Evolutionary conservation across 176 grass and related monocot genomes (phyloP).

Genomic region (Puccinellia tenuiflora): DNA sequence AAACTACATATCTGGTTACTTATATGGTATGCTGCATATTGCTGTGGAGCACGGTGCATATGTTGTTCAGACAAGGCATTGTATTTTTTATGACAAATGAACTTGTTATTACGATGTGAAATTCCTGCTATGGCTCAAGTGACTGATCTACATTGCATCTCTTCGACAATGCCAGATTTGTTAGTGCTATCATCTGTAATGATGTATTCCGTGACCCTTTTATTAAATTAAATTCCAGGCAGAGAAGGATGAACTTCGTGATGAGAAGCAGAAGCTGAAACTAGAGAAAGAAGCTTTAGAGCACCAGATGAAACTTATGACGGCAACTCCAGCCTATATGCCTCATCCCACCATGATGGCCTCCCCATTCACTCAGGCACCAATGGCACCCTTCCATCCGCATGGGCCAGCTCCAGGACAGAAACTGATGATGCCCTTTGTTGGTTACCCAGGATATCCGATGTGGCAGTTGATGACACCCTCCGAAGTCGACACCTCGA

Average conservation of each 20-base stretch:
- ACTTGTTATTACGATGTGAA: neutral
- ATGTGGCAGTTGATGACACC: constrained; percentile 86
- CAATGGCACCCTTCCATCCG: constrained; percentile 42
- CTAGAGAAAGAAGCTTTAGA: constrained; percentile 59
- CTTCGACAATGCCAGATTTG: neutral
- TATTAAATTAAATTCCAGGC: constrained; percentile 28
- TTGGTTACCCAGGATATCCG: constrained; percentile 48
- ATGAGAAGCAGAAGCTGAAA: constrained; percentile 72
- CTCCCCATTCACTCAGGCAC: constrained; percentile 40
- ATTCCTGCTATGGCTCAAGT: neutral
- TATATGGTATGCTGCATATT: neutral
- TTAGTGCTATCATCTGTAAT: neutral
- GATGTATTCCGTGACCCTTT: neutral
- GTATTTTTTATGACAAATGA: neutral
- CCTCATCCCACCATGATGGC: constrained; percentile 52
- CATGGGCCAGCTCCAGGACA: constrained; percentile 40
- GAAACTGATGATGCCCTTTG: constrained; percentile 67
- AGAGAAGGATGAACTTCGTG: constrained; percentile 76
- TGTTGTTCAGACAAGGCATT: neutral
- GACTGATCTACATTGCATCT: neutral
- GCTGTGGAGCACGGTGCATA: neutral
- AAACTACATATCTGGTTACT: neutral
- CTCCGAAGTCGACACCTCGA: constrained; percentile 60
- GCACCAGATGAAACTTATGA: constrained; percentile 63
- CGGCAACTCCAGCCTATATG: constrained; percentile 42